phyloP scores from a whole-genome alignment of 2,329 filamentous ascomycete genomes.

The Fusarium heterosporum region DNA sequence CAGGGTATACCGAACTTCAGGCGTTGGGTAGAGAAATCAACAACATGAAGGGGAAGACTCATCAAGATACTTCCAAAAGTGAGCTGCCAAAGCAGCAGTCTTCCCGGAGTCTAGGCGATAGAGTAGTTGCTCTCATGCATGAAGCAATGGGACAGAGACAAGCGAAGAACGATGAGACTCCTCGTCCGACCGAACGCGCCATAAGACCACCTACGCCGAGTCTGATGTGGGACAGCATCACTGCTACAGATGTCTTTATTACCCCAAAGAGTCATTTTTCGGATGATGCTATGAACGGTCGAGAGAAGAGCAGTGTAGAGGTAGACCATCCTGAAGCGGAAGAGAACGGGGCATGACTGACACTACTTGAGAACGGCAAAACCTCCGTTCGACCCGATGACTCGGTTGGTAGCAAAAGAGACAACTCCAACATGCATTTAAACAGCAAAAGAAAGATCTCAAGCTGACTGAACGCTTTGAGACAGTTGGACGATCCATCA shows the following conservation, averaged over 20 bases:
- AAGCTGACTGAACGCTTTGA: not conserved
- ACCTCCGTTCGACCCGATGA: not conserved
- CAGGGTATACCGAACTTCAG: conserved; percentile 39
- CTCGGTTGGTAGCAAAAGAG: not conserved
- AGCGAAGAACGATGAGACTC: conserved; percentile 3
- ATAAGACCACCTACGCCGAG: conserved; percentile 31
- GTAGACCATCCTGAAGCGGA: not conserved
- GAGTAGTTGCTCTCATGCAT: conserved; percentile 37
- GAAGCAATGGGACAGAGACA: conserved; percentile 24
- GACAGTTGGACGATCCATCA: not conserved
- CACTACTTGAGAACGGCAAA: not conserved
- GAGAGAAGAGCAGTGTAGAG: not conserved
- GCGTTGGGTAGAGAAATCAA: conserved; percentile 38
- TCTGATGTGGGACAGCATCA: conserved; percentile 26
- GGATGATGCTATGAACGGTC: not conserved
- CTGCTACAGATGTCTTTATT: conserved; percentile 37
- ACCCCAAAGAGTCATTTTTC: conserved; percentile 42
- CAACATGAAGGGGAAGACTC: conserved; percentile 28
- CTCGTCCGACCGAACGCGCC: not conserved
- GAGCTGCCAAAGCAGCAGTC: conserved; percentile 16
- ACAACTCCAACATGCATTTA: not conserved
- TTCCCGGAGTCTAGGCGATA: conserved; percentile 31
- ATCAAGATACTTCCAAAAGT: not conserved
- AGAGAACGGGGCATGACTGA: not conserved
- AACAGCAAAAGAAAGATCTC: not conserved